phyloP scores from a whole-genome alignment of 2,329 filamentous ascomycete species.

The Huntiella moniliformis region DNA sequence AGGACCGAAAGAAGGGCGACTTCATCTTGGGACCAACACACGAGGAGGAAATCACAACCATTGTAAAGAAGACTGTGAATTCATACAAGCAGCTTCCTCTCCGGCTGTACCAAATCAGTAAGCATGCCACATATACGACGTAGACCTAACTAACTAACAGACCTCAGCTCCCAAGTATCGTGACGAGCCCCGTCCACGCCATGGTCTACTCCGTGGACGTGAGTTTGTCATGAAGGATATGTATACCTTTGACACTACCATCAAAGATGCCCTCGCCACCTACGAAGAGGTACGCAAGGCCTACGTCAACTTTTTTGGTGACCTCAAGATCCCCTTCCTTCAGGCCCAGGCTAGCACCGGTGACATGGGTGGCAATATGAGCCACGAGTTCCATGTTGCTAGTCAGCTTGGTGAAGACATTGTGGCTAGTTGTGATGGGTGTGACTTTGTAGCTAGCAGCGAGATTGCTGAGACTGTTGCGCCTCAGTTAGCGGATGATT shows the following conservation, averaged over 20 bases:
- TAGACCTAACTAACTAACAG: background rate
- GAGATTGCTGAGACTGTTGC: conserved; percentile 45
- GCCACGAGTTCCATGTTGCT: conserved; percentile 85
- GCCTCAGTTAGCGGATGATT: background rate
- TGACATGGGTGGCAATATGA: conserved; percentile 84
- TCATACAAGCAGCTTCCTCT: conserved; percentile 79
- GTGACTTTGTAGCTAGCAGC: conserved; percentile 66
- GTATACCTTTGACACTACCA: conserved; percentile 72
- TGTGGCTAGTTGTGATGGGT: conserved; percentile 55
- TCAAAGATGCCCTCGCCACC: conserved; percentile 52
- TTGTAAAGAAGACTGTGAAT: conserved; percentile 53
- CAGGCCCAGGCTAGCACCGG: conserved; percentile 83
- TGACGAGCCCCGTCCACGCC: conserved; percentile 74
- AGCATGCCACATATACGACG: conserved; percentile 15
- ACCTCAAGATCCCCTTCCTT: conserved; percentile 65
- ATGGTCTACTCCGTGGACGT: conserved; percentile 68
- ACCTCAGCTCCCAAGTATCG: conserved; percentile 71
- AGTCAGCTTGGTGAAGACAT: conserved; percentile 69
- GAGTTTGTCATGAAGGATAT: conserved; percentile 98
- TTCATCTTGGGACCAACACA: conserved; percentile 82
- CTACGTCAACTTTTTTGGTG: conserved; percentile 62
- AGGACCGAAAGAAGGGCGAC: conserved; percentile 55
- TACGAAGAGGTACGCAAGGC: conserved; percentile 56
- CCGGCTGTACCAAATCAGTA: conserved; percentile 76
- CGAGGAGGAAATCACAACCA: conserved; percentile 81